Evolutionary conservation across 805 yeast species (phyloP).

Genomic region (Spathaspora gorwiae): DNA sequence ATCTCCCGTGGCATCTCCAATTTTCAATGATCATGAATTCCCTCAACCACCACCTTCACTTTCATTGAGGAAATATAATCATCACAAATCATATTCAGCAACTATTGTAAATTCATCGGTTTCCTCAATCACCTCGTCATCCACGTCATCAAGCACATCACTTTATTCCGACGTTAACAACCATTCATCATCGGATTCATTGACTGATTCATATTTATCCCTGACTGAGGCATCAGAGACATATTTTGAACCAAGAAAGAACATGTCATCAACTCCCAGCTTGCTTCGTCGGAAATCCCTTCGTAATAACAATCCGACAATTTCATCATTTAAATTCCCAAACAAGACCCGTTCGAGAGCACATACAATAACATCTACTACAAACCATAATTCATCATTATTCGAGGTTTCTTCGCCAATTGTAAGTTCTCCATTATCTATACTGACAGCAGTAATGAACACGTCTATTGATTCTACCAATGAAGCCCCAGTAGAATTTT

Average conservation of each 20-base stretch:
- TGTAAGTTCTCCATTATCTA: constrained; percentile 34
- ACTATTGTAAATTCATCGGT: constrained; percentile 27
- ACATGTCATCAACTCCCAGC: neutral
- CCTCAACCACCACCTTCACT: neutral
- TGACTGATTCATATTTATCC: constrained; percentile 24
- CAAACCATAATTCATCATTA: neutral
- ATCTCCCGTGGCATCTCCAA: constrained; percentile 3
- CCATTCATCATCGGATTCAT: constrained; percentile 27
- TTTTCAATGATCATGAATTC: neutral
- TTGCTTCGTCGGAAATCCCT: neutral
- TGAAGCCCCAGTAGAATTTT: constrained; percentile 36
- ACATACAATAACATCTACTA: neutral
- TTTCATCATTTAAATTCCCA: constrained; percentile 4
- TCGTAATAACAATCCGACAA: neutral
- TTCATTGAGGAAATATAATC: constrained; percentile 20
- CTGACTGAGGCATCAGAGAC: constrained; percentile 12
- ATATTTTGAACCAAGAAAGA: constrained; percentile 2
- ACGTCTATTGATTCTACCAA: constrained; percentile 30
- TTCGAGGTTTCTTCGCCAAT: constrained; percentile 22
- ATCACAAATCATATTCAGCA: constrained; percentile 14
- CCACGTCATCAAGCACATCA: constrained; percentile 1
- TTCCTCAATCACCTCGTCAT: constrained; percentile 17
- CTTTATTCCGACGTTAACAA: constrained; percentile 5
- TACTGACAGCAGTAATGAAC: constrained; percentile 20
- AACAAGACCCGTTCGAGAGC: neutral